Evolutionary conservation across 805 yeast genomes (phyloP), one percentile per base, ranked within the genome.

Genomic region (Cyberlindnera meyerae): DNA sequence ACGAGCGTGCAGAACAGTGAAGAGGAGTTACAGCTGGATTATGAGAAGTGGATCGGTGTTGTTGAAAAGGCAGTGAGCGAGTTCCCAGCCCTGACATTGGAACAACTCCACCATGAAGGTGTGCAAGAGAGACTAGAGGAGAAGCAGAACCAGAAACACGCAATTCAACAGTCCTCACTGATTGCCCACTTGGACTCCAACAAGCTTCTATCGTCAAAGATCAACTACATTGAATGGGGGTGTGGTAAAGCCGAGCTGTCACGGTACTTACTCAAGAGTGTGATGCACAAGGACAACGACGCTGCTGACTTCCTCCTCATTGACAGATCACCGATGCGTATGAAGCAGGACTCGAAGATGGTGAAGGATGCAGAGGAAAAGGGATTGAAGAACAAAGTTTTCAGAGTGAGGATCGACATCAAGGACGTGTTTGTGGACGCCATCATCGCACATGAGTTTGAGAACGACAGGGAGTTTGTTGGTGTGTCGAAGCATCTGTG

Each of bases 231-330:
- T 20, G 97, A 88, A 58, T 87, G 86, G 65, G 97, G 97, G 1
- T 84, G 95, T 57, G 97, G 97, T 0, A 73, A 89, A 44, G 95
- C 85, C 2, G 96, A 89, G 54, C 67, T 88, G 17, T 72, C 88
- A 1, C 60, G 95, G 40, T 82, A 77, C 49, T 62, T 84, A 11
- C 68, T 58, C 8, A 49, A 49, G 37, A 65, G 53, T 36, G 54
- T 57, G 12, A 40, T 52, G 12, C 44, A 42, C 18, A 47, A 53
- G 28, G 49, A 44, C 32, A 29, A 27, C 4, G 39, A 39, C 12
- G 37, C 55, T 26, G 34, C 45, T 13, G 62, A 53, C 47, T 83
- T 66, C 52, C 65, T 87, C 2, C 62, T 88, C 22, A 66, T 88
- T 5, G 97, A 88, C 57, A 64, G 96, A 45, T 80, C 86, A 0